A percentile compares a stretch with the other conserved stretches of the same genome.
phyloP scores from a whole-genome alignment of 2,329 filamentous ascomycete genomes.

The Ceratocystis lukuohia region DNA sequence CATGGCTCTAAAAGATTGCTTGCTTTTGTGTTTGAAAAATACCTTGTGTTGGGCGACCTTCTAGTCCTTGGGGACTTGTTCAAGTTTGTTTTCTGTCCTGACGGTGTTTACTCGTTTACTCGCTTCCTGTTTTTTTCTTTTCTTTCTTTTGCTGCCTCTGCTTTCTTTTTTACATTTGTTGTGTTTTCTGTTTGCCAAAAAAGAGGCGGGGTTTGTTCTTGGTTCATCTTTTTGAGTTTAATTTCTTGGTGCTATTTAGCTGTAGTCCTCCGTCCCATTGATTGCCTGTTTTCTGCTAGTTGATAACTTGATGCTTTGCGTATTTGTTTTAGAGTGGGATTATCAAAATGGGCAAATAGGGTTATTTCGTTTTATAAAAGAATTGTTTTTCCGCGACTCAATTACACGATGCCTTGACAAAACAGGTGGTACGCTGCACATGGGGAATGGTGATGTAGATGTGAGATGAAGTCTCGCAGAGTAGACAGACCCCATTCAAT shows the following conservation, averaged over 20 bases:
- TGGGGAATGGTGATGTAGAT: no score
- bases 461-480: no score
- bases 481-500: no score
- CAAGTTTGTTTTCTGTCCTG: conserved; percentile 9
- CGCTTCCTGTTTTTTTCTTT: background rate
- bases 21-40: conserved; percentile 6
- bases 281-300: background rate
- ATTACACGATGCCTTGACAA: no score
- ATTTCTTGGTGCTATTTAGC: background rate
- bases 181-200: background rate
- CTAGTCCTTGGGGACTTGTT: conserved; percentile 5
- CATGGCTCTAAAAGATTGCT: conserved; percentile 4
- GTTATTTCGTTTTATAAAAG: background rate
- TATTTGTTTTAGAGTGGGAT: conserved; percentile 1
- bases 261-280: background rate
- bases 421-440: background rate
- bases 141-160: background rate
- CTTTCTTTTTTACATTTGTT: background rate
- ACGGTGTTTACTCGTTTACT: background rate
- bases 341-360: conserved; percentile 2
- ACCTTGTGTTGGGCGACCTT: conserved; percentile 1
- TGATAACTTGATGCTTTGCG: background rate
- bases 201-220: background rate
- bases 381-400: background rate
- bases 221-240: background rate